These are phyloP conservation scores for Exserohilum turcica DNA, from an alignment of 2,329 filamentous ascomycete genomes.

Conservation along the genomic window DNA sequence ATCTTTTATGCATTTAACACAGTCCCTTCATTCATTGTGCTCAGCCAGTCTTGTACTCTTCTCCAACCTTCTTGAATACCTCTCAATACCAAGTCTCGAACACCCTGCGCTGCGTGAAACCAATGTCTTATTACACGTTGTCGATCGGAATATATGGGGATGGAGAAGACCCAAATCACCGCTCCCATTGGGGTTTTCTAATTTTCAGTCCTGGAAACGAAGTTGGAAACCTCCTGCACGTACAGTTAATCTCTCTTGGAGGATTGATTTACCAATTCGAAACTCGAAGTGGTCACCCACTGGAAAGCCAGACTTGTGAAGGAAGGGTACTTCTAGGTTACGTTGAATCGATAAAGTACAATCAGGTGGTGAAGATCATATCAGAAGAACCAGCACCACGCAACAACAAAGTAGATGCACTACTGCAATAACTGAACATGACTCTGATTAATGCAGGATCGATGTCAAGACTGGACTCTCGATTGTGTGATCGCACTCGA, in stretches of 20 bases:
- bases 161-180: conserved; percentile 6
- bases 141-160: conserved; percentile 6
- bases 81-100: background rate
- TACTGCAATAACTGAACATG: background rate
- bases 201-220: background rate
- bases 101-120: background rate
- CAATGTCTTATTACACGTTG: conserved; percentile 2
- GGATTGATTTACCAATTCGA: conserved; percentile 7
- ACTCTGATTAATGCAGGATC: conserved; percentile 3
- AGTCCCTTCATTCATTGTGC: background rate
- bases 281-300: background rate
- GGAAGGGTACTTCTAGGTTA: conserved; percentile 5
- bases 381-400: conserved; percentile 5
- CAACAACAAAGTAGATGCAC: conserved; percentile 4
- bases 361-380: conserved; percentile 5
- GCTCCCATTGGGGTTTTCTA: conserved; percentile 6
- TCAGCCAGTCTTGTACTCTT: background rate
- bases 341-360: conserved; percentile 3
- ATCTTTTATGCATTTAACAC: background rate
- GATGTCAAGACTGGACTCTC: conserved; percentile 11
- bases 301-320: conserved; percentile 5
- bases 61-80: background rate
- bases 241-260: background rate
- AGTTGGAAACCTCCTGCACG: conserved; percentile 1
- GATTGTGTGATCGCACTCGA: conserved; percentile 8